Base-by-base conservation (phyloP, 176 grass and related monocot genomes). In the Aegilops sharonensis region DNA sequence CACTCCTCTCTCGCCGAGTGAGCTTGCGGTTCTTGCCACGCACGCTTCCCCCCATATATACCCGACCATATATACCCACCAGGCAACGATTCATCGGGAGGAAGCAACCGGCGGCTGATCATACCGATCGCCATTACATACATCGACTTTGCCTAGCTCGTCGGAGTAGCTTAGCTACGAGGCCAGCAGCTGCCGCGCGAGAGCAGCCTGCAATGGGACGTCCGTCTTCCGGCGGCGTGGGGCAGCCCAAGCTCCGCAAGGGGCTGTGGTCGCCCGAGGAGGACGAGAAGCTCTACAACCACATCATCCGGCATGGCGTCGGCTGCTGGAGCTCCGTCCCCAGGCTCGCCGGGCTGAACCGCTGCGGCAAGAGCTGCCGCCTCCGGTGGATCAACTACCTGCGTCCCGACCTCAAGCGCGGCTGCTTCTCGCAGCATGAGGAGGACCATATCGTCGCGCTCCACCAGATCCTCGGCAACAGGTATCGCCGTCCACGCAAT, bases 261-360 rank as follows among this genome's bases (percentile, higher is more conserved):
- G 94, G 94, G 17, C 83, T 96, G 8, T 96, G 94, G 94, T 96
- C 94, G 11, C 94, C 94, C 12, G 94, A 96, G 86, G 94, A 96
- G 24, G 94, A 96, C 86, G 91, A 93, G 79, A 96, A 96, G 89
- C 88, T 96, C 45, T 96, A 93, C 91, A 96, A 93, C 77, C 94
- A 96, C 89, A 90, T 96, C 94, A 93, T 96, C 81, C 90, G 89
- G 43, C 90, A 90, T 47, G 94, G 94, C 39, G 91, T 96, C 27
- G 94, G 94, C 0, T 93, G 94, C 88, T 96, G 94, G 94, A 96
- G 94, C 87, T 90, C 94, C 29, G 94, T 96, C 25, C 91, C 94
- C 47, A 96, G 93, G 84, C 91, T 96, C 64, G 89, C 94, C 24
- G 72, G 31, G 11, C 75, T 78, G 75, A 30, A 78, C 11, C 75